Evolutionary conservation across 2,329 filamentous ascomycete genomes (phyloP).

Genomic region (Hypoxylon rubiginosum): DNA sequence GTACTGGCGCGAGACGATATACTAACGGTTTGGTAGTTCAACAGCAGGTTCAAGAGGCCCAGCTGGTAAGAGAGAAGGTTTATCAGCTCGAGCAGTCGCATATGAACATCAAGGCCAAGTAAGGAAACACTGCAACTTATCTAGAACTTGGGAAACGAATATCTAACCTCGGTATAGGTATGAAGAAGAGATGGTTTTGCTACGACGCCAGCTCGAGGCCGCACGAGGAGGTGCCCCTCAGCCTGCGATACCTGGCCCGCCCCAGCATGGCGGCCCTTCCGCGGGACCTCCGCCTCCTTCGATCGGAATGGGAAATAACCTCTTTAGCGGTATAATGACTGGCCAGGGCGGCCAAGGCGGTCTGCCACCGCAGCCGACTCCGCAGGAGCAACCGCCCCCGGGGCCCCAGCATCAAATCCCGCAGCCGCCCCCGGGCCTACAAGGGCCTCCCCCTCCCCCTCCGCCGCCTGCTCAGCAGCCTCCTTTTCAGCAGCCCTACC

Average conservation of each 20-base stretch:
- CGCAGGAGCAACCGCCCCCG: constrained; percentile 71
- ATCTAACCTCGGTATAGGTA: constrained; percentile 71
- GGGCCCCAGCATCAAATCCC: constrained; percentile 73
- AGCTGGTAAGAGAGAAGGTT: constrained; percentile 92
- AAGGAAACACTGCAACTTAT: constrained; percentile 53
- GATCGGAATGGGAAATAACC: constrained; percentile 89
- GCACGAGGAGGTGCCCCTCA: constrained; percentile 74
- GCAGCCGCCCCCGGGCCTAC: constrained; percentile 79
- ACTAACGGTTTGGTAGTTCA: constrained; percentile 72
- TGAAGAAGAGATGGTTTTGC: constrained; percentile 87
- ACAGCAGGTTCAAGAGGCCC: constrained; percentile 93
- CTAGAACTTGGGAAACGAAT: background rate
- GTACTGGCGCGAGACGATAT: constrained; percentile 20
- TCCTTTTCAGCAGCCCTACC: constrained; percentile 79
- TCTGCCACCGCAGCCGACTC: constrained; percentile 77
- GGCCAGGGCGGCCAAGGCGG: constrained; percentile 86
- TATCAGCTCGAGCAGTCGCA: constrained; percentile 93
- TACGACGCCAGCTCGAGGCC: constrained; percentile 88
- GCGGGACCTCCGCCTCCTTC: constrained; percentile 81
- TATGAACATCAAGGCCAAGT: constrained; percentile 92
- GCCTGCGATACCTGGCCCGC: constrained; percentile 73
- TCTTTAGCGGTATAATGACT: constrained; percentile 97
- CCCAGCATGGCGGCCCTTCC: constrained; percentile 82
- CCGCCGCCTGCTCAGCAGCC: constrained; percentile 73
- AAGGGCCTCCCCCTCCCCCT: constrained; percentile 69